These are phyloP conservation scores for Agrocybe praecox DNA, from an alignment of 768 basidiomycete genomes.

Conservation along the genomic window DNA sequence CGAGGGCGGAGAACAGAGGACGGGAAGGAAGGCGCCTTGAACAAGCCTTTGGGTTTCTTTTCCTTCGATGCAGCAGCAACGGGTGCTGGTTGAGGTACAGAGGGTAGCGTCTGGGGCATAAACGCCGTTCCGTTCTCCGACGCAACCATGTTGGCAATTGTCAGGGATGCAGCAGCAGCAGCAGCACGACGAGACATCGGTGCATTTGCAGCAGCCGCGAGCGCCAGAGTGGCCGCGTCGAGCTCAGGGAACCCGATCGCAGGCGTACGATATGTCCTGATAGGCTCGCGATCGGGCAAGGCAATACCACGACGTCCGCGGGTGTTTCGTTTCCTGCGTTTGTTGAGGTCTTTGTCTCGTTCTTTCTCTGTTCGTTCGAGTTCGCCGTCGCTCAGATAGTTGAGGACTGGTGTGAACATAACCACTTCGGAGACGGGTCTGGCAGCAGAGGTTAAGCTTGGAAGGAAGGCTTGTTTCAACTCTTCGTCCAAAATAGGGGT, in stretches of 20 bases:
- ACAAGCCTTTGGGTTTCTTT: constrained; percentile 70
- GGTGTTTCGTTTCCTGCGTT: constrained; percentile 82
- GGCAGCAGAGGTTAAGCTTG: constrained; percentile 70
- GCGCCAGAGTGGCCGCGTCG: constrained; percentile 69
- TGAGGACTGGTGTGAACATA: constrained; percentile 86
- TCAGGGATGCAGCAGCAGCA: constrained; percentile 79
- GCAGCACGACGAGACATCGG: constrained; percentile 82
- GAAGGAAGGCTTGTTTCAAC: constrained; percentile 85
- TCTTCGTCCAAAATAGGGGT: constrained; percentile 85
- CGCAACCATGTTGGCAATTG: constrained; percentile 92
- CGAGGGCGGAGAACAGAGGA: constrained; percentile 57
- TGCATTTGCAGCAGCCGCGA: constrained; percentile 63
- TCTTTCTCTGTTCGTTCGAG: constrained; percentile 90
- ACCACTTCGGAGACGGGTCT: constrained; percentile 79
- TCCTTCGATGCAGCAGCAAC: constrained; percentile 43
- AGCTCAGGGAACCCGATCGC: constrained; percentile 84
- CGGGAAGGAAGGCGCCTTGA: constrained; percentile 70
- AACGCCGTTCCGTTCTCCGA: constrained; percentile 81
- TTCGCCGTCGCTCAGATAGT: constrained; percentile 86
- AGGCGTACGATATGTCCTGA: constrained; percentile 89
- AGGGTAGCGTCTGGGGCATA: constrained; percentile 43
- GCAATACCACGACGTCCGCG: constrained; percentile 79
- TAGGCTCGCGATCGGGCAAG: constrained; percentile 91
- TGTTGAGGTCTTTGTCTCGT: constrained; percentile 89
- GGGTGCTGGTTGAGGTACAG: constrained; percentile 37